phyloP scores from a whole-genome alignment of 768 basidiomycete genomes.

The Polyporus arcularius region DNA sequence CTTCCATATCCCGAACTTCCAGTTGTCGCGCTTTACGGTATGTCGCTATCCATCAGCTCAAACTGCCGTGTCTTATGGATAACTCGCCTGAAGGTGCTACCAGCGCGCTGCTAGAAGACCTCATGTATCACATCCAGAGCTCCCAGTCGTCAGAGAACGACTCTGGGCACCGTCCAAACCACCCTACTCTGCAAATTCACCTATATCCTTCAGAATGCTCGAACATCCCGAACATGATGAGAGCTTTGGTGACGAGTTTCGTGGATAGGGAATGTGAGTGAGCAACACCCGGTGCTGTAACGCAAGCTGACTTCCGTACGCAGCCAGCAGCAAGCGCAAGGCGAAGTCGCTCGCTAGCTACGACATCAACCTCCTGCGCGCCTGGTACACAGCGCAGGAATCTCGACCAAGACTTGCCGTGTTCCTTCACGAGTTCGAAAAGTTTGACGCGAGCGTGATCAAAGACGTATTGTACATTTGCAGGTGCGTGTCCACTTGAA shows the following conservation, averaged over 20 bases:
- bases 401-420: constrained; percentile 48
- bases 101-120: constrained; percentile 6
- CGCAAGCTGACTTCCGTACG: not conserved
- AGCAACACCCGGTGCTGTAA: constrained; percentile 20
- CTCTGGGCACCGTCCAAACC: constrained; percentile 16
- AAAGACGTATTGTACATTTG: constrained; percentile 73
- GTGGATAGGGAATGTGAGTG: constrained; percentile 36
- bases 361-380: constrained; percentile 60
- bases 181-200: constrained; percentile 38
- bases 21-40: constrained; percentile 58
- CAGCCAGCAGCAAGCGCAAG: constrained; percentile 36
- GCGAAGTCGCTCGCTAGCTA: constrained; percentile 56
- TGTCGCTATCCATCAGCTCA: constrained; percentile 12
- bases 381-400: constrained; percentile 49
- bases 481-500: constrained; percentile 45
- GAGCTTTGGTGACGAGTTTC: constrained; percentile 54
- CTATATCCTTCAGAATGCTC: constrained; percentile 60
- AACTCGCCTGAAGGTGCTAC: constrained; percentile 32
- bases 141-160: not conserved
- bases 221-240: constrained; percentile 56
- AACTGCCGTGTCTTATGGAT: not conserved
- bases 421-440: constrained; percentile 74
- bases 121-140: constrained; percentile 2
- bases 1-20: constrained; percentile 65
- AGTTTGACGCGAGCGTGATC: constrained; percentile 60